These are phyloP conservation scores for Hemileccinum impolitum DNA, from an alignment of 768 basidiomycete species.

Conservation along the genomic window DNA sequence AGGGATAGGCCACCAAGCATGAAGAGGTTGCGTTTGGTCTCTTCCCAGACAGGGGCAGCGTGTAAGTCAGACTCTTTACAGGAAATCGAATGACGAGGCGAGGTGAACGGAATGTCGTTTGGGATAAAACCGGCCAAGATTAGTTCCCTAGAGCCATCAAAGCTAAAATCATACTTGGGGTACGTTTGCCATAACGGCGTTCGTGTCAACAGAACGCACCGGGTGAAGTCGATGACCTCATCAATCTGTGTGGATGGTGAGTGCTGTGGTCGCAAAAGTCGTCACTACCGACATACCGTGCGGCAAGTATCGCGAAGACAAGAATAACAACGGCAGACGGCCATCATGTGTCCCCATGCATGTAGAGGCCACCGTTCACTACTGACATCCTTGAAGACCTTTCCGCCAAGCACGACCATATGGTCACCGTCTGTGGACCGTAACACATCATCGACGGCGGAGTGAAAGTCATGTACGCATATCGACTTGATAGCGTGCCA, in stretches of 20 bases:
- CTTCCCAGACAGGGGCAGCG: conserved; percentile 26
- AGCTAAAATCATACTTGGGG: conserved; percentile 21
- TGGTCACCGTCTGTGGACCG: conserved; percentile 29
- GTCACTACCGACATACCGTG: conserved; percentile 18
- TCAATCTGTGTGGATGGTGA: conserved; percentile 23
- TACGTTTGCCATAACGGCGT: conserved; percentile 13
- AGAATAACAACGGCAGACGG: conserved; percentile 28
- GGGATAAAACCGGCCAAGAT: conserved; percentile 32
- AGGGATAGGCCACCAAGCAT: conserved; percentile 28
- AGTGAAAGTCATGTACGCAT: conserved; percentile 29
- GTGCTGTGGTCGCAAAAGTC: neutral
- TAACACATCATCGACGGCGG: conserved; percentile 31
- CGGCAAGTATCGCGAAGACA: conserved; percentile 32
- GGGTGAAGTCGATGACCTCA: conserved; percentile 29
- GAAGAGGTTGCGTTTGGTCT: conserved; percentile 25
- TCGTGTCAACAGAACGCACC: conserved; percentile 24
- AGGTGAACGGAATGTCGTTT: conserved; percentile 19
- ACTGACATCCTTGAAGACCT: conserved; percentile 31
- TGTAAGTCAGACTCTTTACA: conserved; percentile 11
- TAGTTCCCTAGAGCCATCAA: conserved; percentile 26
- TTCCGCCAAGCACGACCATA: conserved; percentile 31
- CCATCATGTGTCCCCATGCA: conserved; percentile 35
- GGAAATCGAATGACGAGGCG: conserved; percentile 22
- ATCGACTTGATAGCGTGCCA: conserved; percentile 29
- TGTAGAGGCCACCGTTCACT: conserved; percentile 32